Percentiles rank a stretch among this genome's conserved stretches.
Conservation (phyloP, 257 asterid species). For the Nicotiana sylvestris region DNA sequence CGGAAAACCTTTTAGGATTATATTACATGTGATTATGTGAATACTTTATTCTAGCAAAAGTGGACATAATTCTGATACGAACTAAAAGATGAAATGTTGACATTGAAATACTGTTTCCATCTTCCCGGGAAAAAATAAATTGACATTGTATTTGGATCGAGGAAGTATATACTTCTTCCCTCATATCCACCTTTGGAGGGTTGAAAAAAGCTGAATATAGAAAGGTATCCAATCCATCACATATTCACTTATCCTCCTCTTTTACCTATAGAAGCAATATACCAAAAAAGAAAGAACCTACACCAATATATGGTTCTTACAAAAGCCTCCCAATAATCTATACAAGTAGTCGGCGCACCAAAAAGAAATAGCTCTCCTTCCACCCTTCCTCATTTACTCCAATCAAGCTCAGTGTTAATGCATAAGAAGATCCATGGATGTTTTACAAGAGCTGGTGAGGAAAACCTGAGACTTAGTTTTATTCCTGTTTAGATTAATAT, state of each 20-base stretch:
- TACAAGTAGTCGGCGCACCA: neutral
- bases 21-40: neutral
- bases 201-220: neutral
- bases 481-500: neutral
- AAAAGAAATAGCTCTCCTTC: neutral
- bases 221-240: neutral
- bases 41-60: neutral
- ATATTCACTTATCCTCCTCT: constrained; percentile 2
- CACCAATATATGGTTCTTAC: neutral
- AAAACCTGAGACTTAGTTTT: neutral
- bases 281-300: neutral
- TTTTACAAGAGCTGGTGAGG: neutral
- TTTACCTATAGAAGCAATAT: neutral
- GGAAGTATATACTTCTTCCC: constrained; percentile 1
- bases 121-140: no score
- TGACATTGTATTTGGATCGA: neutral
- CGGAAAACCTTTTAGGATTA: neutral
- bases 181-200: neutral
- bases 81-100: neutral
- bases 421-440: neutral
- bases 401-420: neutral
- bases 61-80: neutral
- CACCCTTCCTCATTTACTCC: neutral
- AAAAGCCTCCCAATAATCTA: neutral
- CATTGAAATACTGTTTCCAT: neutral